Percentiles rank a stretch among this genome's conserved stretches.
Conservation (phyloP, 768 basidiomycete genomes). For the Rhizopogon vesiculosus region DNA sequence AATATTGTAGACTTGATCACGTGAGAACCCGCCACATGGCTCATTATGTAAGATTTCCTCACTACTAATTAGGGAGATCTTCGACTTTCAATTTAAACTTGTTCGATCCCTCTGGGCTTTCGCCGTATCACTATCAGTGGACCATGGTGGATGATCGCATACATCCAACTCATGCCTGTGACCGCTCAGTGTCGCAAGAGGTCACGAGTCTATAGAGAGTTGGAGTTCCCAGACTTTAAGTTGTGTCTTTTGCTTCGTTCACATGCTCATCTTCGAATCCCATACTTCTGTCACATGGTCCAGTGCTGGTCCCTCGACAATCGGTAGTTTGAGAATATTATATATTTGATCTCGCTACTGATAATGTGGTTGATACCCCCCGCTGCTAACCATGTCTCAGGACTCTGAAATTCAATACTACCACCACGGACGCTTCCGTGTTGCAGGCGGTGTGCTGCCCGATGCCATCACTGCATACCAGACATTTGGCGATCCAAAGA, state of each 20-base stretch:
- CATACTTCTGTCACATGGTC: conserved; percentile 4
- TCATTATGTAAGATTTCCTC: background rate
- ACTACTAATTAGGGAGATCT: too few relatives aligned
- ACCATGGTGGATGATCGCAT: too few relatives aligned
- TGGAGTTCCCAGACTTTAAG: background rate
- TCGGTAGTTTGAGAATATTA: background rate
- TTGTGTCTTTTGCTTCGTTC: background rate
- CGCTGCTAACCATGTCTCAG: conserved; percentile 13
- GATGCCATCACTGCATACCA: conserved; percentile 57
- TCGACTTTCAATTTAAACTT: too few relatives aligned
- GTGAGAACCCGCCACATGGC: background rate
- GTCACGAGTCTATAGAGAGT: background rate
- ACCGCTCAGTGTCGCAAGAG: too few relatives aligned
- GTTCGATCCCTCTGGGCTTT: too few relatives aligned
- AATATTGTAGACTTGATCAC: background rate
- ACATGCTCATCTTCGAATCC: background rate
- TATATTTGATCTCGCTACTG: background rate
- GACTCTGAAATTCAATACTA: conserved; percentile 38
- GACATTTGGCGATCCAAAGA: conserved; percentile 47
- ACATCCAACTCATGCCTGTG: background rate
- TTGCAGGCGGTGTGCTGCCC: conserved; percentile 50
- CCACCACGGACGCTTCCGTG: conserved; percentile 49
- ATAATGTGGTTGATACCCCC: background rate
- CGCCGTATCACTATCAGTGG: too few relatives aligned
- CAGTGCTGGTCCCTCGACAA: background rate